Evolutionary conservation across 441 rosid genomes (phyloP).

Genomic region (Populus hybrid): DNA sequence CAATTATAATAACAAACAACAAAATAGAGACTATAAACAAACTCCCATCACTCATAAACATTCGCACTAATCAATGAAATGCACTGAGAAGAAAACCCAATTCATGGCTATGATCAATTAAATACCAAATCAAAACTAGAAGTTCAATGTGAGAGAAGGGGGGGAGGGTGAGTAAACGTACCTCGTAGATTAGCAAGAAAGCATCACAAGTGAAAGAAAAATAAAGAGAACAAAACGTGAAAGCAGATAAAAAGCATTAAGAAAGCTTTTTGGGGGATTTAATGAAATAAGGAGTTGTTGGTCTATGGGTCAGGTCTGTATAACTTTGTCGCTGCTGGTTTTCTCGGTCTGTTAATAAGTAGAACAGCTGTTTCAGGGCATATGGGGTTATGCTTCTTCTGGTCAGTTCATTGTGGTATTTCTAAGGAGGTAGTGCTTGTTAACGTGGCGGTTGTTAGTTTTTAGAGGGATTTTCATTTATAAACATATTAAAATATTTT

Average conservation of each 20-base stretch:
- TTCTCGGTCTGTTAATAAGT: no score
- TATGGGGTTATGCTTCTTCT: no score
- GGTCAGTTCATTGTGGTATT: no score
- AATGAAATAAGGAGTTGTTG: no score
- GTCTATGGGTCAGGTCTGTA: background rate
- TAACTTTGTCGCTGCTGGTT: no score
- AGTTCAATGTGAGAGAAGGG: background rate
- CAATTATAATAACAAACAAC: background rate
- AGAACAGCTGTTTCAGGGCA: no score
- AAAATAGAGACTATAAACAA: background rate
- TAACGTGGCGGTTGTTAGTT: no score
- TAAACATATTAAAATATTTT: no score
- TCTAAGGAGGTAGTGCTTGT: no score
- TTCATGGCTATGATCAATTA: background rate
- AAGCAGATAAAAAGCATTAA: background rate
- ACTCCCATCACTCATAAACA: background rate
- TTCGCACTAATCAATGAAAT: background rate
- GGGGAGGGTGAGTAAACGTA: background rate
- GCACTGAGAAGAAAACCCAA: background rate
- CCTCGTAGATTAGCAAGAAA: background rate
- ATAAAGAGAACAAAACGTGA: background rate
- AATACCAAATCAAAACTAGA: background rate
- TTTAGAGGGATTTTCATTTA: no score
- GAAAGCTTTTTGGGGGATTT: no score
- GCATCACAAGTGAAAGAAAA: background rate